Evolutionary conservation across 2,329 filamentous ascomycete genomes (phyloP).

Genomic region (Didymosphaeria variabile): DNA sequence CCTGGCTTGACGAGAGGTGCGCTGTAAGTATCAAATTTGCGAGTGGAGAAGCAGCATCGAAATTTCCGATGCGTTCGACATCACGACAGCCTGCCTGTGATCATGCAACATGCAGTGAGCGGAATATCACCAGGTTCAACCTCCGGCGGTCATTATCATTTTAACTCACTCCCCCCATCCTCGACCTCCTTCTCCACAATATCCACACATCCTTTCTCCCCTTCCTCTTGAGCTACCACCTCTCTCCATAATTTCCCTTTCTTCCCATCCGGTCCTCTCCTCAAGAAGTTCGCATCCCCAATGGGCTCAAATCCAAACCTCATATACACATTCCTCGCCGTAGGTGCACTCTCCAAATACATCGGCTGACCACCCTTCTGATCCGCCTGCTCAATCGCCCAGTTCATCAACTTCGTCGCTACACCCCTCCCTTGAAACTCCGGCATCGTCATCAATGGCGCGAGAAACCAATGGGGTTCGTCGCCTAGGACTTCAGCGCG

Average conservation of each 20-base stretch:
- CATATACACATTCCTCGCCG: constrained; percentile 19
- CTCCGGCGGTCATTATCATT: background rate
- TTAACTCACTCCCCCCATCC: background rate
- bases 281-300: constrained; percentile 5
- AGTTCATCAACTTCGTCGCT: constrained; percentile 17
- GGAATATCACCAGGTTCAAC: no score
- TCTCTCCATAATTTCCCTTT: background rate
- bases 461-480: constrained; percentile 21
- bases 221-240: background rate
- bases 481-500: constrained; percentile 16
- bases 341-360: constrained; percentile 24
- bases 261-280: constrained; percentile 3
- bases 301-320: constrained; percentile 18
- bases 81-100: no score
- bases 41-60: no score
- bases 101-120: no score
- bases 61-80: no score
- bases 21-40: no score
- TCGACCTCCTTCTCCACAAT: constrained; percentile 12
- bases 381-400: constrained; percentile 22
- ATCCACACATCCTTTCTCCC: constrained; percentile 15
- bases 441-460: constrained; percentile 7
- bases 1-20: no score
- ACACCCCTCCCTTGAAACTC: constrained; percentile 24
- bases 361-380: constrained; percentile 12